Percentiles rank a stretch among this genome's conserved stretches.
phyloP scores from a whole-genome alignment of 495 filamentous ascomycete genomes.

The Clohesyomyces aquaticus region DNA sequence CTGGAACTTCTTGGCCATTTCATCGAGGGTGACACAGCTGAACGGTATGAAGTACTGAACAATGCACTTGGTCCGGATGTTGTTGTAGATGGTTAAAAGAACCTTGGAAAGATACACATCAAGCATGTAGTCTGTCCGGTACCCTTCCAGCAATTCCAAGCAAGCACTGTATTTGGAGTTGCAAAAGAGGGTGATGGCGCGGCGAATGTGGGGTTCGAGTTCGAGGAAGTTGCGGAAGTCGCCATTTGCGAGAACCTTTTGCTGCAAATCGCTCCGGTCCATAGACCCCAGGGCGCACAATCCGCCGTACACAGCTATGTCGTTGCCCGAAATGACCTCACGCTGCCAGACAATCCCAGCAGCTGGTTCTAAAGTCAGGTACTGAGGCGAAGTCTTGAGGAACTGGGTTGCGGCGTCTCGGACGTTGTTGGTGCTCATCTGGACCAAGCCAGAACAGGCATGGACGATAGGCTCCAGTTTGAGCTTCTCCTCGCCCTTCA shows the following conservation, averaged over 20 bases:
- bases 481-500: slow-evolving; percentile 57
- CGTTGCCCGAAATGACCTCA: slow-evolving; percentile 78
- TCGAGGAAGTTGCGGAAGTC: slow-evolving; percentile 87
- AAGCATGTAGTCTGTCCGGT: slow-evolving; percentile 82
- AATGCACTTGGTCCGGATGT: slow-evolving; percentile 86
- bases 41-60: slow-evolving; percentile 72
- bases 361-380: slow-evolving; percentile 50
- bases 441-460: slow-evolving; percentile 70
- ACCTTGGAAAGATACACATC: slow-evolving; percentile 86
- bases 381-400: slow-evolving; percentile 59
- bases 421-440: slow-evolving; percentile 67
- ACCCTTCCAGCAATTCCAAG: slow-evolving; percentile 77
- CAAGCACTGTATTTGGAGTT: slow-evolving; percentile 84
- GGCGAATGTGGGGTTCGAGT: slow-evolving; percentile 89
- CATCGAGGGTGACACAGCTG: slow-evolving; percentile 47
- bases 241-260: slow-evolving; percentile 73
- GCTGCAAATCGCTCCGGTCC: slow-evolving; percentile 75
- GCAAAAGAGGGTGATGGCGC: slow-evolving; percentile 85
- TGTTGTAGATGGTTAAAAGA: slow-evolving; percentile 66
- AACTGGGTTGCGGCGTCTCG: slow-evolving; percentile 75
- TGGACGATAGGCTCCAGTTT: slow-evolving; percentile 51
- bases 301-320: slow-evolving; percentile 89
- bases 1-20: slow-evolving; percentile 46
- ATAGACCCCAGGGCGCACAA: slow-evolving; percentile 90
- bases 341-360: slow-evolving; percentile 48